Conservation (phyloP, 2,329 filamentous ascomycete species). For the Tolypocladium amazonense region DNA sequence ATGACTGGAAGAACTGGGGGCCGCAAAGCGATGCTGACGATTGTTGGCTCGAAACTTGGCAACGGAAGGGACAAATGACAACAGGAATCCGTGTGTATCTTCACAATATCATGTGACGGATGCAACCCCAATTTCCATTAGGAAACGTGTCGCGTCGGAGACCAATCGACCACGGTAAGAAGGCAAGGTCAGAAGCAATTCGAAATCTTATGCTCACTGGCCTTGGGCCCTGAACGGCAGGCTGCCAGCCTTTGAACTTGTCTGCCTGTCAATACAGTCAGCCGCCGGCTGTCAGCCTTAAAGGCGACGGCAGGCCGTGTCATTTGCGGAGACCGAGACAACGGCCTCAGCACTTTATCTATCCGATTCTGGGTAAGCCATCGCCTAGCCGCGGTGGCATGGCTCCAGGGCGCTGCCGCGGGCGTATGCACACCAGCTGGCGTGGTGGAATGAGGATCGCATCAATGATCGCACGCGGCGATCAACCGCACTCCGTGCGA, state of each 20-base stretch:
- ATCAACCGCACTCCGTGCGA: neutral
- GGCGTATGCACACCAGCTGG: neutral
- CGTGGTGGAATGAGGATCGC: neutral
- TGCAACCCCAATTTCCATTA: neutral
- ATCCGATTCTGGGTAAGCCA: neutral
- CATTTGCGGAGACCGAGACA: neutral
- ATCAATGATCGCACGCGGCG: neutral
- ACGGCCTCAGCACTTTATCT: neutral
- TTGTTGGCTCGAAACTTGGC: neutral
- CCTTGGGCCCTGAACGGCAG: neutral
- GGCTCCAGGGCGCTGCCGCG: neutral
- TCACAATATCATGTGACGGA: neutral
- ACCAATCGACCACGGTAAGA: neutral
- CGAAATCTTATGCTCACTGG: neutral
- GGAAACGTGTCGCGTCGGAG: neutral
- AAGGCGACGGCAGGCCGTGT: neutral
- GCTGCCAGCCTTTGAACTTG: neutral
- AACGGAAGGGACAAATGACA: neutral
- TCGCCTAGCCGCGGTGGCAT: neutral
- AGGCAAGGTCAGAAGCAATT: neutral
- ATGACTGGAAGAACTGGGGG: neutral
- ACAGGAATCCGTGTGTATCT: neutral
- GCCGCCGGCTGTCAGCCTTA: neutral
- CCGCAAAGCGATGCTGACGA: neutral
- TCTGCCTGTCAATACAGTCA: neutral